phyloP scores from a whole-genome alignment of 805 yeast genomes.

The Sugiyamaella qingdaonensis region DNA sequence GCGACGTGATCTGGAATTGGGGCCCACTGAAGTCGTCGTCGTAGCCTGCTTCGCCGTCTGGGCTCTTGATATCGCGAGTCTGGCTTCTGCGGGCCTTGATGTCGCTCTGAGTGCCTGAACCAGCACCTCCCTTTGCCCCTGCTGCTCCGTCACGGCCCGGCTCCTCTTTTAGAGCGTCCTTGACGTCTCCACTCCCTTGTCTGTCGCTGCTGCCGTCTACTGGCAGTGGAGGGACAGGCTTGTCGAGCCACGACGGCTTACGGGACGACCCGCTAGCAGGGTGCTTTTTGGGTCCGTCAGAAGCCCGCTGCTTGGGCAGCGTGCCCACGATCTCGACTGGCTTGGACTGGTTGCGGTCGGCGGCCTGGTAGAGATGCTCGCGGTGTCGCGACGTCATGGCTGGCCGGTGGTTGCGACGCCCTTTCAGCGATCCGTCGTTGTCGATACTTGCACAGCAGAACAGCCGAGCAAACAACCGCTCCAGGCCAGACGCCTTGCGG shows the following conservation, averaged over 20 bases:
- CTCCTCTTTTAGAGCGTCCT: background rate
- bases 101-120: too few relatives aligned
- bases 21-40: background rate
- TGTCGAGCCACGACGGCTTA: conserved; percentile 8
- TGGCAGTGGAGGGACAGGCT: conserved; percentile 17
- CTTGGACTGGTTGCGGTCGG: background rate
- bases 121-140: background rate
- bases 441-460: conserved; percentile 1
- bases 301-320: background rate
- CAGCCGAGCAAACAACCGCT: conserved; percentile 2
- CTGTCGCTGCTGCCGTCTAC: background rate
- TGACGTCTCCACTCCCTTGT: background rate
- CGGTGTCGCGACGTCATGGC: conserved; percentile 1
- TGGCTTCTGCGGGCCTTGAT: too few relatives aligned
- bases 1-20: background rate
- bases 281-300: background rate
- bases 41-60: background rate
- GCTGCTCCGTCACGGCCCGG: background rate
- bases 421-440: background rate
- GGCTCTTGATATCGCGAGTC: too few relatives aligned
- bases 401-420: background rate
- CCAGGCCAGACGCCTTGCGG: background rate
- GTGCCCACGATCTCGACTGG: background rate
- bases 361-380: background rate
- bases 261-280: background rate